phyloP scores from a whole-genome alignment of 352 stramenopile genomes.

The Pythium diclinum region DNA sequence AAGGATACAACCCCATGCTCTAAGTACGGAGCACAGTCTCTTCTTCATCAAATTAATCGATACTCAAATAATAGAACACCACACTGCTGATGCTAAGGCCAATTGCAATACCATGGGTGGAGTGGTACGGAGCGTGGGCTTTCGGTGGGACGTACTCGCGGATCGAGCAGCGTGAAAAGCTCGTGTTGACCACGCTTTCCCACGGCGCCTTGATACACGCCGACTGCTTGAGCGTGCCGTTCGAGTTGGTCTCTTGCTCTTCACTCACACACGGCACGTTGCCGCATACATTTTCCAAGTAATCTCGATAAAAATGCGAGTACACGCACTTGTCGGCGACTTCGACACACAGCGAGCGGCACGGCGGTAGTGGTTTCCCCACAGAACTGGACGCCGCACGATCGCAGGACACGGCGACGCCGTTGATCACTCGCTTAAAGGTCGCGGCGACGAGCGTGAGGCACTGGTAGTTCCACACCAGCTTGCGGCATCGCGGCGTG shows the following conservation, averaged over 20 bases:
- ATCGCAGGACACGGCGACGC: slow-evolving; percentile 33
- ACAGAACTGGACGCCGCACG: slow-evolving; percentile 16
- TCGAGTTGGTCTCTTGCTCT: slow-evolving; percentile 37
- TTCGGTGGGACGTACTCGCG: slow-evolving; percentile 43
- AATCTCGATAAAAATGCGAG: slow-evolving; percentile 61
- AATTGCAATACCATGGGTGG: neutral
- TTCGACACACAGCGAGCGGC: slow-evolving; percentile 68
- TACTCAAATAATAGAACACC: neutral
- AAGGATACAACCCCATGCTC: slow-evolving; percentile 35
- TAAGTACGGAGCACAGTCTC: neutral
- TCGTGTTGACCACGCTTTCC: slow-evolving; percentile 45
- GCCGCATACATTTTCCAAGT: slow-evolving; percentile 65
- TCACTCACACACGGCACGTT: slow-evolving; percentile 59
- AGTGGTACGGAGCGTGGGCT: neutral
- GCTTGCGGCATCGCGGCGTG: slow-evolving; percentile 43
- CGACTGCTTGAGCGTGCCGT: slow-evolving; percentile 32
- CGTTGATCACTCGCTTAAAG: slow-evolving; percentile 41
- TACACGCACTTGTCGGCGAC: slow-evolving; percentile 78
- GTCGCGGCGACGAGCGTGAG: slow-evolving; percentile 58
- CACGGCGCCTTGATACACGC: slow-evolving; percentile 47
- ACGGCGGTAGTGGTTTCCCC: slow-evolving; percentile 45
- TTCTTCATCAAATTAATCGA: neutral
- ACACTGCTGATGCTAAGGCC: neutral
- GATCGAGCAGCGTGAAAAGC: slow-evolving; percentile 58
- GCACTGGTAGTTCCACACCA: slow-evolving; percentile 80